Conservation (phyloP, 106 monocot species). For the Allium sativum region DNA sequence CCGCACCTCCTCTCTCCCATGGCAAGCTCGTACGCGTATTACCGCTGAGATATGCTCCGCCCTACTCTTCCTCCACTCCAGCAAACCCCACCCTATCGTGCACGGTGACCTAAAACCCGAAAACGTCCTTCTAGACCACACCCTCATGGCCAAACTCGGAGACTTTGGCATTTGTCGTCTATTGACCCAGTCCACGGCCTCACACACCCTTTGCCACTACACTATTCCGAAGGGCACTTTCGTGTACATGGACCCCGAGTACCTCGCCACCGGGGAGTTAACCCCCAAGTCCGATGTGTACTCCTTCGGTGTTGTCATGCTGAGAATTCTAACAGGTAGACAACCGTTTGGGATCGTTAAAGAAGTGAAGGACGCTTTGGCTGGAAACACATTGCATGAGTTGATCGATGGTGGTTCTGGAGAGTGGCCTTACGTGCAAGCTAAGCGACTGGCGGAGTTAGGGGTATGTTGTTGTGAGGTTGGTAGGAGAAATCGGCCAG, state of each 20-base stretch:
- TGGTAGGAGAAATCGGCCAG: constrained; percentile 25
- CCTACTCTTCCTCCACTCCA: constrained; percentile 44
- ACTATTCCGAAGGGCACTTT: constrained; percentile 24
- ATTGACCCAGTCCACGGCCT: constrained; percentile 8
- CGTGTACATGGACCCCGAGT: constrained; percentile 41
- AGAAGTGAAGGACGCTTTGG: constrained; percentile 33
- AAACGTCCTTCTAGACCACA: constrained; percentile 39
- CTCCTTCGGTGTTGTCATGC: constrained; percentile 40
- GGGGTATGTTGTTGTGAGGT: constrained; percentile 29
- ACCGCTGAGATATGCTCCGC: constrained; percentile 37
- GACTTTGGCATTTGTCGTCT: constrained; percentile 36
- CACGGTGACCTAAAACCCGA: constrained; percentile 39
- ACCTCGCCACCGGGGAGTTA: constrained; percentile 24
- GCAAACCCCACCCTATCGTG: constrained; percentile 34
- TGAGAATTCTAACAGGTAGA: constrained; percentile 39
- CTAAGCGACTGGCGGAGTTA: constrained; percentile 26
- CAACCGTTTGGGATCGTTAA: constrained; percentile 26
- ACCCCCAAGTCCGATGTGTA: constrained; percentile 44
- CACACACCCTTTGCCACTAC: constrained; percentile 8
- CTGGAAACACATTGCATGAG: constrained; percentile 8
- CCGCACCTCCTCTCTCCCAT: constrained; percentile 28
- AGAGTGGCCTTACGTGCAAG: constrained; percentile 39
- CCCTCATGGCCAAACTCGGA: constrained; percentile 36
- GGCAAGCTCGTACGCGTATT: constrained; percentile 36
- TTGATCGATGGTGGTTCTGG: constrained; percentile 45